A percentile compares a stretch with the other conserved stretches of the same genome.
These are phyloP conservation scores for Sinapis alba DNA, from an alignment of 441 rosid genomes.

Conservation along the genomic window DNA sequence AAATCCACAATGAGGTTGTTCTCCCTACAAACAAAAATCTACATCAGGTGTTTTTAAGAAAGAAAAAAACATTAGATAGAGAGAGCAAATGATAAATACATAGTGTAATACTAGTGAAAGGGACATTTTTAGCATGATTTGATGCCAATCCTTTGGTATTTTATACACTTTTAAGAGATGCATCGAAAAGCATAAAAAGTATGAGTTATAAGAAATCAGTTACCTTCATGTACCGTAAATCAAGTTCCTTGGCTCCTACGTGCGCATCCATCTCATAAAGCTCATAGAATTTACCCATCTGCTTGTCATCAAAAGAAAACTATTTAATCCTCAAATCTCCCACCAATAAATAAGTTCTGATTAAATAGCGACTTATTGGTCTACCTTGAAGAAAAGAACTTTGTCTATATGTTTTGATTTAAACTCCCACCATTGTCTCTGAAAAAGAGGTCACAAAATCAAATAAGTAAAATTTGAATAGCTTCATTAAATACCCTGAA, in stretches of 20 bases:
- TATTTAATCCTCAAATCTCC: background rate
- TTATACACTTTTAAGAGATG: background rate
- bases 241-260: slow-evolving; percentile 92
- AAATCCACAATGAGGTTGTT: slow-evolving; percentile 99
- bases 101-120: slow-evolving; percentile 2
- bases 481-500: slow-evolving; percentile 5
- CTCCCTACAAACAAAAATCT: slow-evolving; percentile 65
- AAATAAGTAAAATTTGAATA: slow-evolving; percentile 26
- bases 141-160: background rate
- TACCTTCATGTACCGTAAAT: slow-evolving; percentile 99
- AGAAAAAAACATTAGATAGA: background rate
- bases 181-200: slow-evolving; percentile 6
- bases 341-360: background rate
- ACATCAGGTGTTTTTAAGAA: slow-evolving; percentile 24
- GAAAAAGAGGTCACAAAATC: slow-evolving; percentile 36
- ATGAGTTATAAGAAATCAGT: slow-evolving; percentile 19
- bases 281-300: slow-evolving; percentile 99
- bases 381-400: slow-evolving; percentile 96
- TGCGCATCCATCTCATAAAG: slow-evolving; percentile 99
- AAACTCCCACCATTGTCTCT: slow-evolving; percentile 99
- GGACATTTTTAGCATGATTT: background rate
- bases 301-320: slow-evolving; percentile 33
- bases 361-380: slow-evolving; percentile 8
- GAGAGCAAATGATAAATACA: slow-evolving; percentile 6
- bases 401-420: slow-evolving; percentile 99